A percentile compares a stretch with the other conserved stretches of the same genome.
Evolutionary conservation across 768 basidiomycete species (phyloP).

Genomic region (Tulasnella sp.): DNA sequence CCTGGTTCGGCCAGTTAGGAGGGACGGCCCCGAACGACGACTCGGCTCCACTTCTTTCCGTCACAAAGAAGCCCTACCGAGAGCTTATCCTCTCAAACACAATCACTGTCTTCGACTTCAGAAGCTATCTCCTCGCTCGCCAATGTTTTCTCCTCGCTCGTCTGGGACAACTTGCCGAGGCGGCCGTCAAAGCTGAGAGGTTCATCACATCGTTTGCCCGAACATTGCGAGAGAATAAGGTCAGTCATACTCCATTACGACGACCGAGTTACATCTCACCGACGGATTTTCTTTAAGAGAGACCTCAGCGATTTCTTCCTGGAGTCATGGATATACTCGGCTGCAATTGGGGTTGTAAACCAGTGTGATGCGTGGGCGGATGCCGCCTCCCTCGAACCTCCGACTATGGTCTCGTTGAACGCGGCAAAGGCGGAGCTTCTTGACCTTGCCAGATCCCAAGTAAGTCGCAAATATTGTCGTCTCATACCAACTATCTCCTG

Average conservation of each 20-base stretch:
- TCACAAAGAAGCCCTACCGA: slow-evolving; percentile 77
- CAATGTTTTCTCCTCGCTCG: slow-evolving; percentile 75
- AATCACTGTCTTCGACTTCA: slow-evolving; percentile 91
- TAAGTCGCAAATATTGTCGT: slow-evolving; percentile 37
- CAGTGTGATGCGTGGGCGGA: slow-evolving; percentile 66
- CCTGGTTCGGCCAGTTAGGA: slow-evolving; percentile 89
- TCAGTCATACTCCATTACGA: slow-evolving; percentile 38
- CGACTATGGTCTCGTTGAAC: slow-evolving; percentile 51
- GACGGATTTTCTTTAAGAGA: slow-evolving; percentile 39
- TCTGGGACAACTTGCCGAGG: slow-evolving; percentile 63
- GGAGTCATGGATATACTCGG: slow-evolving; percentile 92
- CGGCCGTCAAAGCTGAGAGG: slow-evolving; percentile 62
- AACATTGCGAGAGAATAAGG: slow-evolving; percentile 71
- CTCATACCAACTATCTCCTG: neutral
- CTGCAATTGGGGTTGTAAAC: slow-evolving; percentile 76
- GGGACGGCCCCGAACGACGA: slow-evolving; percentile 69
- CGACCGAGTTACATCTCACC: slow-evolving; percentile 15
- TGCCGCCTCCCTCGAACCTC: slow-evolving; percentile 49
- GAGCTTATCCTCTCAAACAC: slow-evolving; percentile 85
- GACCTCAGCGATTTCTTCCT: slow-evolving; percentile 68
- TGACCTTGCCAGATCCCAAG: slow-evolving; percentile 86
- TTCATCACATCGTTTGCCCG: slow-evolving; percentile 78
- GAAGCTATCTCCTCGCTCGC: slow-evolving; percentile 82
- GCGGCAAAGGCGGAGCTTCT: slow-evolving; percentile 85
- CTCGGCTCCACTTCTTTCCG: slow-evolving; percentile 71